Percentiles rank a stretch among this genome's conserved stretches.
Evolutionary conservation across 805 yeast species (phyloP).

Genomic region (Cyberlindnera petersonii): DNA sequence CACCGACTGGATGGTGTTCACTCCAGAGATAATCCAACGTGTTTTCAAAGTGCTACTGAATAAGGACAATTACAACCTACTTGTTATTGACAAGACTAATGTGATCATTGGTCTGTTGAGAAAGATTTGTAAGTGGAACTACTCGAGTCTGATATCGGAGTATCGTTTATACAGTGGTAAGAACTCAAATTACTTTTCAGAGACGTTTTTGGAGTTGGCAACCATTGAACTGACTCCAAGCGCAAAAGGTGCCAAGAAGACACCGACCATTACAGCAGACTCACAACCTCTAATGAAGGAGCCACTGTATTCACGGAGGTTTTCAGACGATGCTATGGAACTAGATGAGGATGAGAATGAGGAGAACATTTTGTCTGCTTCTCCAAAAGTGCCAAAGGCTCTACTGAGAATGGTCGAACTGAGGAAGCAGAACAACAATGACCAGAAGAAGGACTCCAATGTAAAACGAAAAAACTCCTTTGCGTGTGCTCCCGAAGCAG

Average conservation of each 20-base stretch:
- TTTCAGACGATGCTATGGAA: slow-evolving; percentile 19
- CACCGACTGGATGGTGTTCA: slow-evolving; percentile 66
- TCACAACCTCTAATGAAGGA: neutral
- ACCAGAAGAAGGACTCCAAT: slow-evolving; percentile 17
- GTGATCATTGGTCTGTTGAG: slow-evolving; percentile 79
- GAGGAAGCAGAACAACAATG: slow-evolving; percentile 31
- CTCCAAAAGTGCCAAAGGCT: slow-evolving; percentile 68
- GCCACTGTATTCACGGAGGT: slow-evolving; percentile 5
- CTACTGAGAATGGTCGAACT: slow-evolving; percentile 51
- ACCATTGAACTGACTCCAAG: slow-evolving; percentile 41
- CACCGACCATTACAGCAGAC: neutral
- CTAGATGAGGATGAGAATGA: slow-evolving; percentile 23
- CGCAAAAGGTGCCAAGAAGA: neutral
- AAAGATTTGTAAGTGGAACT: slow-evolving; percentile 84
- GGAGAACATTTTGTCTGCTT: slow-evolving; percentile 42
- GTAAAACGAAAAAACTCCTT: too few relatives aligned
- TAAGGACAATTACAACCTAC: slow-evolving; percentile 55
- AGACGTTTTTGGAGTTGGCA: slow-evolving; percentile 74
- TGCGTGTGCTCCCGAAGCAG: neutral
- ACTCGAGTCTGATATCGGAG: slow-evolving; percentile 78
- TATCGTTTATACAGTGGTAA: slow-evolving; percentile 74
- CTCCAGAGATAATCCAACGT: slow-evolving; percentile 57
- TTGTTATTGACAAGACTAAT: slow-evolving; percentile 76
- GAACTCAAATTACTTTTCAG: slow-evolving; percentile 73
- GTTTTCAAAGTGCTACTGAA: slow-evolving; percentile 67